Evolutionary conservation across 1,284 basidiomycete genomes (phyloP).

Genomic region (Marasmius oreades): DNA sequence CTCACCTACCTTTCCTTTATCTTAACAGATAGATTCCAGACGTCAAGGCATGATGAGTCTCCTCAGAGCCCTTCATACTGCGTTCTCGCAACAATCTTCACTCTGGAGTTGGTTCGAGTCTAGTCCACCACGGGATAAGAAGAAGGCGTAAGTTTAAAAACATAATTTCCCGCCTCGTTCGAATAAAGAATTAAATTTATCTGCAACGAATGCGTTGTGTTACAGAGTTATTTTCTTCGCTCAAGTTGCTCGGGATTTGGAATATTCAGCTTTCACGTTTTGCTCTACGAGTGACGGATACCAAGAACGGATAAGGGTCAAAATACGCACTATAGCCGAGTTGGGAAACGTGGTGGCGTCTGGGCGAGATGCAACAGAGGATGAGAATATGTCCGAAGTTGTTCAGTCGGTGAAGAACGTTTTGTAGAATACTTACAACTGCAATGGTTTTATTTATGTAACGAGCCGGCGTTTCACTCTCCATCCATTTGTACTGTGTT

Average conservation of each 20-base stretch:
- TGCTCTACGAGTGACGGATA: constrained; percentile 9
- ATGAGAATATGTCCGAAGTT: constrained; percentile 9
- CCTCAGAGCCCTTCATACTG: not conserved
- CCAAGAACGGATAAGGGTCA: not conserved
- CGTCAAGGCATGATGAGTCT: not conserved
- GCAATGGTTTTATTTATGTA: too few species aligned
- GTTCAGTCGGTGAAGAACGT: not conserved
- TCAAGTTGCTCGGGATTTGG: constrained; percentile 4
- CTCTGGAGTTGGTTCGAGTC: not conserved
- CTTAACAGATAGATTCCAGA: not conserved
- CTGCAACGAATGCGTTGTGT: not conserved
- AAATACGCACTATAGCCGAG: not conserved
- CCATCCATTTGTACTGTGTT: too few species aligned
- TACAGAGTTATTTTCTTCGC: constrained; percentile 3
- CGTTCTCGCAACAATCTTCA: not conserved
- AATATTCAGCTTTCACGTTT: constrained; percentile 8
- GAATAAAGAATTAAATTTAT: too few species aligned
- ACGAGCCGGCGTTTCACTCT: too few species aligned
- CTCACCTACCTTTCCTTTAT: not conserved
- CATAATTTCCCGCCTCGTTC: too few species aligned
- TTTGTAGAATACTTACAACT: not conserved
- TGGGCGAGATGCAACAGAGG: not conserved
- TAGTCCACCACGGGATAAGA: not conserved
- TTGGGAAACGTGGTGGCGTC: not conserved
- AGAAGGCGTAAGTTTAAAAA: not conserved